A percentile compares a stretch with the other conserved stretches of the same genome.
Evolutionary conservation across 768 basidiomycete species (phyloP).

Genomic region (Mycena vulgaris): DNA sequence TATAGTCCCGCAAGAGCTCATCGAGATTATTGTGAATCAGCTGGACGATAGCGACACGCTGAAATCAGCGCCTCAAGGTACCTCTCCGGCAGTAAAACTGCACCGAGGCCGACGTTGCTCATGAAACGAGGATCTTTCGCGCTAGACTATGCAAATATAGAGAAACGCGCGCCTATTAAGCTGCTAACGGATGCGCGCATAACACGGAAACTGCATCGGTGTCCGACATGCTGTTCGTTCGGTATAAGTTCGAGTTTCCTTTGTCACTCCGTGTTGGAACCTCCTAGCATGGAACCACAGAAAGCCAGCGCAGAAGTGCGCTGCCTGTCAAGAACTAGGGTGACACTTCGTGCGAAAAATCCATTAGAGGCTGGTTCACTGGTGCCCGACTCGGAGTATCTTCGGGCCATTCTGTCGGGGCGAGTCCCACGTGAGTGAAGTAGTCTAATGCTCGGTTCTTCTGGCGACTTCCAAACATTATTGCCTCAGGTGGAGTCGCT

Average conservation of each 20-base stretch:
- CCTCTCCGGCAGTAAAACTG: background rate
- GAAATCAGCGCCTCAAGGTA: background rate
- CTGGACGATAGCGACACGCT: slow-evolving; percentile 1
- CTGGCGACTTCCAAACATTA: background rate
- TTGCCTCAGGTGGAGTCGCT: slow-evolving; percentile 1
- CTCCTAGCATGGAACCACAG: background rate
- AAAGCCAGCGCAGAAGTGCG: slow-evolving; percentile 1
- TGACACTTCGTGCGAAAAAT: background rate
- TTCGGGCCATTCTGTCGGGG: slow-evolving; percentile 2
- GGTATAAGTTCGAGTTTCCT: too few species aligned
- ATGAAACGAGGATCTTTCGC: background rate
- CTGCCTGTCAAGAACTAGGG: background rate
- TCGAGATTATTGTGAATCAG: slow-evolving; percentile 2
- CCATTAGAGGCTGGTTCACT: background rate
- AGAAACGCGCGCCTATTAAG: background rate
- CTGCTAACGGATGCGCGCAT: background rate
- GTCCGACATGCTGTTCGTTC: background rate
- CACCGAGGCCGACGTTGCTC: background rate
- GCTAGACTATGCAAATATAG: too few species aligned
- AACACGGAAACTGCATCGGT: slow-evolving; percentile 3
- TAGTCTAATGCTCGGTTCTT: background rate
- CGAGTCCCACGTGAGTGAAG: slow-evolving; percentile 6
- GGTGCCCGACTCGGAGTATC: background rate
- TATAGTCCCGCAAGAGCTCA: background rate
- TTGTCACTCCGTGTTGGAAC: background rate